These are phyloP conservation scores for Sclerotinia spermophila DNA, from an alignment of 2,329 filamentous ascomycete genomes.

Conservation along the genomic window DNA sequence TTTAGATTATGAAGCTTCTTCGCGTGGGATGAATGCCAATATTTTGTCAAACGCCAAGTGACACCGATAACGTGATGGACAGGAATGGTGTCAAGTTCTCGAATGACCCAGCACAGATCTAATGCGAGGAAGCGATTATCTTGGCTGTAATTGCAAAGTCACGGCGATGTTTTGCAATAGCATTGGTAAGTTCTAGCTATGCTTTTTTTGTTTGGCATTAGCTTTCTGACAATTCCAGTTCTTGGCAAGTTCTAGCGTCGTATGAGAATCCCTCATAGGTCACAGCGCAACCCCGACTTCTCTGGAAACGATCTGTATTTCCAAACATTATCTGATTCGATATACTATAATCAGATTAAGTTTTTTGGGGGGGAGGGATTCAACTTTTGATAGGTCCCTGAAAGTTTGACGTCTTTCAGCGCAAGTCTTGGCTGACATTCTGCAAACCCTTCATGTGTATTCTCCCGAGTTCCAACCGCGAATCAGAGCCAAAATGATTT, in stretches of 20 bases:
- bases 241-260: slow-evolving; percentile 13
- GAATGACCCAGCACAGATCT: not conserved
- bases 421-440: slow-evolving; percentile 17
- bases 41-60: slow-evolving; percentile 14
- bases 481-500: not conserved
- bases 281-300: slow-evolving; percentile 7
- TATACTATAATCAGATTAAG: slow-evolving; percentile 2
- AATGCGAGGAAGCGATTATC: slow-evolving; percentile 7
- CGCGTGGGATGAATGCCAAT: not conserved
- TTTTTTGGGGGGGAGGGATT: not conserved
- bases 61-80: slow-evolving; percentile 9
- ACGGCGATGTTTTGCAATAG: slow-evolving; percentile 5
- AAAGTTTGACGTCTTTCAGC: slow-evolving; percentile 10
- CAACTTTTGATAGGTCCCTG: not conserved
- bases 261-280: slow-evolving; percentile 1
- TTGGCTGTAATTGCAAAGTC: slow-evolving; percentile 4
- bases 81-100: not conserved
- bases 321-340: not conserved
- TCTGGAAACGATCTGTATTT: slow-evolving; percentile 4
- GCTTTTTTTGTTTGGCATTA: slow-evolving; percentile 4
- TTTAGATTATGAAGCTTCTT: not conserved
- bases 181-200: slow-evolving; percentile 4
- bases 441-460: not conserved
- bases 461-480: not conserved
- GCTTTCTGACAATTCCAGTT: slow-evolving; percentile 4